These are phyloP conservation scores for Rhizomucor miehei DNA, from an alignment of 371 early-diverging fungal genomes.

Conservation along the genomic window DNA sequence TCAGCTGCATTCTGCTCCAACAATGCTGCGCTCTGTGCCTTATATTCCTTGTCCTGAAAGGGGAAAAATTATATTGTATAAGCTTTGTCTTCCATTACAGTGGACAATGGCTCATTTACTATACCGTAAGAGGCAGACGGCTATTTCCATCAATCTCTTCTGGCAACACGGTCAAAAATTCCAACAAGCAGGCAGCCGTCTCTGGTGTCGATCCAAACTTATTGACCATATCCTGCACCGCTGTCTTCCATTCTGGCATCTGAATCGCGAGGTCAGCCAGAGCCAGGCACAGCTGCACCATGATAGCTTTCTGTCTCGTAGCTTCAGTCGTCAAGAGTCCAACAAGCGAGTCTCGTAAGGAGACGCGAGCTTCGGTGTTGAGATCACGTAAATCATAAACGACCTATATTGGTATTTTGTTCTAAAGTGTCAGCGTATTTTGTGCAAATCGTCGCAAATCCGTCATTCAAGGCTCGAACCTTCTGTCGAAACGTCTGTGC, in stretches of 20 bases:
- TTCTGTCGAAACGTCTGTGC: conserved; percentile 94
- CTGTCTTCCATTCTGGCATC: conserved; percentile 78
- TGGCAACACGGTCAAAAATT: conserved; percentile 82
- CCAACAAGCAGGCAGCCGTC: conserved; percentile 62
- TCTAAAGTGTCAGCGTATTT: background rate
- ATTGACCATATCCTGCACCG: conserved; percentile 64
- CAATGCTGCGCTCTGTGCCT: conserved; percentile 53
- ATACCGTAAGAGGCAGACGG: conserved; percentile 61
- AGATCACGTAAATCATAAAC: conserved; percentile 78
- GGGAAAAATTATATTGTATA: too few species aligned
- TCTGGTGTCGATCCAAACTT: conserved; percentile 59
- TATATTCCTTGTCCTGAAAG: conserved; percentile 61
- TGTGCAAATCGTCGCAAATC: background rate
- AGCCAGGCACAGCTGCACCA: conserved; percentile 81
- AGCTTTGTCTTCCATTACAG: too few species aligned
- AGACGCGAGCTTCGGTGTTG: conserved; percentile 55
- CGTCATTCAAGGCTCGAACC: conserved; percentile 37
- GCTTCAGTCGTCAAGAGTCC: conserved; percentile 46
- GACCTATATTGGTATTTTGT: conserved; percentile 50
- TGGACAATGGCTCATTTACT: too few species aligned
- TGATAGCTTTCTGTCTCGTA: conserved; percentile 60
- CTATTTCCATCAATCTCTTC: conserved; percentile 79
- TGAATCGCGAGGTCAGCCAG: conserved; percentile 88
- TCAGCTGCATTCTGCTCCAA: conserved; percentile 63
- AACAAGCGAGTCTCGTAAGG: conserved; percentile 83